Evolutionary conservation across 2,329 filamentous ascomycete genomes (phyloP).

Genomic region (Aureobasidium sp.): DNA sequence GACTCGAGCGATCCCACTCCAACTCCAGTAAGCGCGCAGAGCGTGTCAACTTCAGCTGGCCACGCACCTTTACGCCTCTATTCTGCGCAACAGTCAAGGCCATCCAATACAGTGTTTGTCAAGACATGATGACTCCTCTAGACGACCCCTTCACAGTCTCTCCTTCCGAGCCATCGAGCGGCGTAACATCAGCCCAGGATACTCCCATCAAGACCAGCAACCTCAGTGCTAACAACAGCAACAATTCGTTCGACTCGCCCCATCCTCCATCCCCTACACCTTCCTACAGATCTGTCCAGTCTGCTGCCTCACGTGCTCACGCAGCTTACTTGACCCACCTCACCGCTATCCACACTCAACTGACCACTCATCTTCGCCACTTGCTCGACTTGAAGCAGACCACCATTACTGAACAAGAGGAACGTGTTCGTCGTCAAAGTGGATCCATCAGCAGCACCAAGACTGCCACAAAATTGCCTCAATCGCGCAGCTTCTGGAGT

Average conservation of each 20-base stretch:
- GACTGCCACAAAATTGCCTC: background rate
- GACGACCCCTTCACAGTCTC: background rate
- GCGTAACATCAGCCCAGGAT: background rate
- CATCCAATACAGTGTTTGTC: background rate
- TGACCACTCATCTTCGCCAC: conserved; percentile 25
- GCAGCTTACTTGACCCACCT: conserved; percentile 15
- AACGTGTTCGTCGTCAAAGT: background rate
- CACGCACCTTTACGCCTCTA: background rate
- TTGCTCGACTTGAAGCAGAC: conserved; percentile 20
- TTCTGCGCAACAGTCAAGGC: background rate
- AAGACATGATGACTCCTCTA: background rate
- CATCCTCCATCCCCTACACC: background rate
- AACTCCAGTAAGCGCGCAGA: background rate
- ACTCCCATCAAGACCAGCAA: background rate
- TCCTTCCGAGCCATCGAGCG: background rate
- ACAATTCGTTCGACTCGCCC: background rate
- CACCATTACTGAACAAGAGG: conserved; percentile 15
- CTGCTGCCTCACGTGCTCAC: conserved; percentile 11
- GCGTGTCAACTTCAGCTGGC: conserved; percentile 3
- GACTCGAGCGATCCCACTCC: background rate
- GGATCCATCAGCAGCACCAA: background rate
- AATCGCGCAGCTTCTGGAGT: conserved; percentile 16
- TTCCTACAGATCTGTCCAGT: background rate
- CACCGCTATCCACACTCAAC: conserved; percentile 22
- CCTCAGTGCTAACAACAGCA: background rate